Evolutionary conservation across 2,329 filamentous ascomycete genomes (phyloP), one percentile per base, ranked within the genome.

Genomic region (Stachybotrys echinatus): DNA sequence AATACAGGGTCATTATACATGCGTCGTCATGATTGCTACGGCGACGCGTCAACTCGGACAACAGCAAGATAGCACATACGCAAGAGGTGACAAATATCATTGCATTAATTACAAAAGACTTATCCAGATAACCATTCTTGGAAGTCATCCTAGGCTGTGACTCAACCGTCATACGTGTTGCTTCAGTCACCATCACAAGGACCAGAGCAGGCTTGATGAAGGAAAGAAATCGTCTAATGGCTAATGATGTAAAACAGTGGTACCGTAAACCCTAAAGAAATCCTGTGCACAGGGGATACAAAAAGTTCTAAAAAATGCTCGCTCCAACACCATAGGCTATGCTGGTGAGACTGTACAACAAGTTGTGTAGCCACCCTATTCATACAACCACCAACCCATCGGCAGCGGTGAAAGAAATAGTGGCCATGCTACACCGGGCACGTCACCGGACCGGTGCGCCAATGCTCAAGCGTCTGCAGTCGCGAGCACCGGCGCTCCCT

Each of bases 381-480:
- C 20, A n/a, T 31, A 12, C 34, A 45, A 23, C 12, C n/a, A 12
- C 8, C 45, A 23, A 23, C 42, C n/a, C 19, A 10, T 45, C 8
- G 21, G n/a, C 10, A 12, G 18, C 20, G 23, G 14, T n/a, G n/a
- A 21, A 43, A 22, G 23, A 5, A 45, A 22, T 45, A 45, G 21
- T 27, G 17, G 10, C 27, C 27, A 34, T 45, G n/a, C n/a, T n/a
- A 45, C 42, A 27, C 38, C 6, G n/a, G 23, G 42, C 42, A 27
- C 21, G 19, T 17, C 42, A 37, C 10, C 22, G 18, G 12, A 20
- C 17, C 12, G 3, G 14, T 23, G 22, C 12, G 44, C 44, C 53
- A 57, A 61, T 60, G 58, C 59, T 61, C 59, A 57, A 61, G 56
- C 58, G 48, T 18, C 47, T 39, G 38, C 27, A 48, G n/a, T 49